phyloP scores from a whole-genome alignment of 148 eudicot species.

The Rhododendron kiyosumense region DNA sequence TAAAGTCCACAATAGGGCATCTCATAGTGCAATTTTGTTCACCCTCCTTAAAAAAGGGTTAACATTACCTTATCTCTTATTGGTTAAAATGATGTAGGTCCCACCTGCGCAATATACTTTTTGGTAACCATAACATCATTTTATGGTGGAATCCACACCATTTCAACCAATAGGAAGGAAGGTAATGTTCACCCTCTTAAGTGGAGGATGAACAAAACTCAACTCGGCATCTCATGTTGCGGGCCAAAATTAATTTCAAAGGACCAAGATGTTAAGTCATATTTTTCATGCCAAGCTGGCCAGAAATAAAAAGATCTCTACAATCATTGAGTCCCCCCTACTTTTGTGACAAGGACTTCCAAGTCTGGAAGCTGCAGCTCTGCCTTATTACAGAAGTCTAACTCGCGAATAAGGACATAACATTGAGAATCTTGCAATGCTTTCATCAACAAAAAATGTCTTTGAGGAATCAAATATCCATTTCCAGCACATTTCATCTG shows the following conservation, averaged over 20 bases:
- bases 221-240: background rate
- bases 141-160: too few species aligned
- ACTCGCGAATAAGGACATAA: background rate
- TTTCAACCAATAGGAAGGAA: too few species aligned
- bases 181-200: too few species aligned
- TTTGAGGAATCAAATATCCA: background rate
- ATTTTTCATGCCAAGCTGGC: background rate
- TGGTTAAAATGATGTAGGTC: too few species aligned
- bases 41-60: too few species aligned
- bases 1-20: background rate
- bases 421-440: background rate
- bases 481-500: background rate
- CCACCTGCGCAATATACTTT: too few species aligned
- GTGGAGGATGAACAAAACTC: too few species aligned
- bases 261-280: background rate
- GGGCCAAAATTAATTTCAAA: background rate
- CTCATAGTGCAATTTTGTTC: too few species aligned
- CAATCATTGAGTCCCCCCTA: background rate
- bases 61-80: too few species aligned
- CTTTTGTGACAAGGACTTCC: background rate
- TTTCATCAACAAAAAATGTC: background rate
- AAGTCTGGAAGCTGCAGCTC: background rate
- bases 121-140: too few species aligned
- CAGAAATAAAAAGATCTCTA: background rate
- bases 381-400: too few species aligned